Evolutionary conservation across 2,329 filamentous ascomycete genomes (phyloP), one percentile per base, ranked within the genome.

Genomic region (Penicillium sp.): DNA sequence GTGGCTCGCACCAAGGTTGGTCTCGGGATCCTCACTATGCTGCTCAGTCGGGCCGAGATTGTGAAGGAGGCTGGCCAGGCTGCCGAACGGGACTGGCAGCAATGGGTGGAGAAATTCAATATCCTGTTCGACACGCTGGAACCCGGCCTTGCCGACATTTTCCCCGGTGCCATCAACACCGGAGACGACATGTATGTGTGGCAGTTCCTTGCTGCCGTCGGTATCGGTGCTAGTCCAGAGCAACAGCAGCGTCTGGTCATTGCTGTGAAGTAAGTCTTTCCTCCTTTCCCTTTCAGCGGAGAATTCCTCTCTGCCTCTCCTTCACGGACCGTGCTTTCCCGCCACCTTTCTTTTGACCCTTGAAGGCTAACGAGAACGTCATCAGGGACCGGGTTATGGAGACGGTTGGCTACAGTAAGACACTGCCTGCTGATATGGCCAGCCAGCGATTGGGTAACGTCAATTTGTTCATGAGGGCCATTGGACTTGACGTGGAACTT

Each of bases 381-480:
- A 41, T 26, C 46, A 77, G 74, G 72, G 93, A 98, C 63, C 85
- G 91, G 46, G 93, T 98, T 50, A 94, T 97, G 81, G 90, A 95
- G 66, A 97, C 93, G 0, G 89, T 98, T 9, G 76, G 80, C 28
- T 82, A 95, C 45, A 86, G 88, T 61, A 96, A 95, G 77, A 91
- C 88, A 1, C 76, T 98, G 32, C 91, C 93, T 13, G 79, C 84
- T 12, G 86, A 93, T 48, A 88, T 97, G 83, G 84, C 87, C 9
- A 83, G 83, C 51, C 84, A 88, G 65, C 84, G 91, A 50, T 76
- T 95, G 49, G 85, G 86, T 49, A 95, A 95, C 64, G 93, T 98
- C 58, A 98, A 98, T 67, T 74, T 98, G 47, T 98, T 98, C 70
- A 96, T 98, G 90, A 86, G 90, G 63, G 93, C 91, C 47, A 96